Evolutionary conservation across 1,284 basidiomycete genomes (phyloP).

Genomic region (Irpex sp.): DNA sequence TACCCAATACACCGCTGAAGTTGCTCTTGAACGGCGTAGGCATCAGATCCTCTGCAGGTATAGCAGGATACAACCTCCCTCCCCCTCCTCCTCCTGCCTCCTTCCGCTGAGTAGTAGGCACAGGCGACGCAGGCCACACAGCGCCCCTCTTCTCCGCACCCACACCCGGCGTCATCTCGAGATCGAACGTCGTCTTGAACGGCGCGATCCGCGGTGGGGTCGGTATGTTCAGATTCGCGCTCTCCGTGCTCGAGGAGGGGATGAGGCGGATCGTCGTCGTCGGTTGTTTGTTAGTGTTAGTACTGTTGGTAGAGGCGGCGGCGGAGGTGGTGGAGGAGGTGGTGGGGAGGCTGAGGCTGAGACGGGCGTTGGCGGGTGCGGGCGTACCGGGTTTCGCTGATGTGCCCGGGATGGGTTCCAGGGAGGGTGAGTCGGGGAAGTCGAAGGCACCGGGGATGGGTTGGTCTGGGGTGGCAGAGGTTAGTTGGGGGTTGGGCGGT

Average conservation of each 20-base stretch:
- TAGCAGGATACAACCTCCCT: constrained; percentile 31
- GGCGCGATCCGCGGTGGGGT: constrained; percentile 61
- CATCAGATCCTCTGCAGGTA: constrained; percentile 42
- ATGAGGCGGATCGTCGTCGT: constrained; percentile 60
- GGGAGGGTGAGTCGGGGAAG: constrained; percentile 6
- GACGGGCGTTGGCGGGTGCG: constrained; percentile 52
- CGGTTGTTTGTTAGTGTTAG: constrained; percentile 43
- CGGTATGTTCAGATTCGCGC: constrained; percentile 11
- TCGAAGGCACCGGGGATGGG: background rate
- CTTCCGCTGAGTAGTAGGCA: constrained; percentile 24
- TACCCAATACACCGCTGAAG: background rate
- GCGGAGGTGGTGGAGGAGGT: no score
- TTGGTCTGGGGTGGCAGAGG: background rate
- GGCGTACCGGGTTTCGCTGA: constrained; percentile 51
- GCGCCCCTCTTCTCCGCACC: constrained; percentile 16
- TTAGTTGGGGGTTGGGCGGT: background rate
- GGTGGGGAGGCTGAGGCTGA: constrained; percentile 29
- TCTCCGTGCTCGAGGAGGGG: constrained; percentile 27
- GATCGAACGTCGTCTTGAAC: constrained; percentile 61
- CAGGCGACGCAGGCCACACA: constrained; percentile 37
- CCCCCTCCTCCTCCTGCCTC: no score
- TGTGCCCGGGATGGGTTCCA: constrained; percentile 53
- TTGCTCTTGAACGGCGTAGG: constrained; percentile 5
- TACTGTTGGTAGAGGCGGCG: no score
- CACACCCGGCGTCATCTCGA: constrained; percentile 50